These are phyloP conservation scores for Fusarium ambrosium DNA, from an alignment of 2,329 filamentous ascomycete genomes.

Conservation along the genomic window DNA sequence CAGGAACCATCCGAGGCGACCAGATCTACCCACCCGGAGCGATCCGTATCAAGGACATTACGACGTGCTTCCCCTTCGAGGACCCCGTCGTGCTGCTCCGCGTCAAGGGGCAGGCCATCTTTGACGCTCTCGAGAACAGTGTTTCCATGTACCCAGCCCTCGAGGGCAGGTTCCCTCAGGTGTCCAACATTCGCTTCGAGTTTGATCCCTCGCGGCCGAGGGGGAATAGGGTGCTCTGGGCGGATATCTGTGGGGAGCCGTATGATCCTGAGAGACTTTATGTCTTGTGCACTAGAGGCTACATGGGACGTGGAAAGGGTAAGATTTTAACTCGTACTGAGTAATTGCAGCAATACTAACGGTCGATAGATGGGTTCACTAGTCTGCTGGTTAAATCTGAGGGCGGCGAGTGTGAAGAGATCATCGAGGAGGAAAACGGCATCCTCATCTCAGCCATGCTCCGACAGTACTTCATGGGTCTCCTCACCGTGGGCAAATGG, in stretches of 20 bases:
- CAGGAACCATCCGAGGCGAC: conserved; percentile 88
- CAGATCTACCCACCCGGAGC: conserved; percentile 88
- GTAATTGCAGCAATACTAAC: too few relatives aligned
- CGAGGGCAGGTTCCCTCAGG: conserved; percentile 87
- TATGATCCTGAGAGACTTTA: conserved; percentile 76
- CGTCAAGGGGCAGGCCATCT: conserved; percentile 78
- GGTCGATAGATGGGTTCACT: conserved; percentile 77
- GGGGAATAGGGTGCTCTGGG: conserved; percentile 73
- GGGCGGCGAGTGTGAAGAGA: conserved; percentile 81
- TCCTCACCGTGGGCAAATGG: conserved; percentile 87
- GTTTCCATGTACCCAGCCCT: conserved; percentile 85
- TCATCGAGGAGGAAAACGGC: conserved; percentile 89
- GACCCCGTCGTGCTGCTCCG: conserved; percentile 86
- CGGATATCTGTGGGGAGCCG: conserved; percentile 71
- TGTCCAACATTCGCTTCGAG: conserved; percentile 83
- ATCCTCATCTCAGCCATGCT: conserved; percentile 88
- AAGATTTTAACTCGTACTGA: too few relatives aligned
- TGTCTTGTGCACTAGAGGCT: conserved; percentile 82
- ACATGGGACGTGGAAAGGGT: conserved; percentile 87
- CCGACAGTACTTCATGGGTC: conserved; percentile 90
- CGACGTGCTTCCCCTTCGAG: conserved; percentile 93
- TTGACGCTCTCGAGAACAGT: conserved; percentile 87
- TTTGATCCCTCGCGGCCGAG: conserved; percentile 75
- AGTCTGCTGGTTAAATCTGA: conserved; percentile 81
- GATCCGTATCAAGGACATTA: conserved; percentile 83